A percentile compares a stretch with the other conserved stretches of the same genome.
These are phyloP conservation scores for Schizopora paradoxa DNA, from an alignment of 1,284 basidiomycete genomes.

Conservation along the genomic window DNA sequence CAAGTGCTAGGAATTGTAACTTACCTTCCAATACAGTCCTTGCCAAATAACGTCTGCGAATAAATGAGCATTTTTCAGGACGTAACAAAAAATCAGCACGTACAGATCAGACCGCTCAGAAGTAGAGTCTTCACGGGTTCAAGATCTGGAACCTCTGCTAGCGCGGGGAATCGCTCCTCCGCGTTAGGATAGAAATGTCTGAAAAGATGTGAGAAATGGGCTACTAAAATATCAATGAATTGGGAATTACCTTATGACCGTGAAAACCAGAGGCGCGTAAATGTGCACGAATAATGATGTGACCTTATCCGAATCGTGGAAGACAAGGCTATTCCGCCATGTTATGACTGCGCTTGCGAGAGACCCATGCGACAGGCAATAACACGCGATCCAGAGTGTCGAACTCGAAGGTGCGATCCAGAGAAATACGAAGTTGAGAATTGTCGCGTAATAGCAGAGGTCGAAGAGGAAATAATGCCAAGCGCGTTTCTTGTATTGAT, in stretches of 20 bases:
- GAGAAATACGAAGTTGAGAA: conserved; percentile 85
- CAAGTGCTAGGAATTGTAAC: conserved; percentile 14
- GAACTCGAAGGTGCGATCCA: conserved; percentile 77
- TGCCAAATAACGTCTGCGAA: conserved; percentile 81
- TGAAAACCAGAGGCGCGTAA: conserved; percentile 82
- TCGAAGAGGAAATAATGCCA: conserved; percentile 96
- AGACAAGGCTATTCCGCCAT: conserved; percentile 95
- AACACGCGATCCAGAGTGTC: conserved; percentile 78
- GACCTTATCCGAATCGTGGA: conserved; percentile 91
- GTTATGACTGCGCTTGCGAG: conserved; percentile 92
- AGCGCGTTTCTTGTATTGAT: conserved; percentile 79
- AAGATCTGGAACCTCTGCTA: conserved; percentile 58
- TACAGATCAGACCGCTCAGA: conserved; percentile 71
- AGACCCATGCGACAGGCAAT: conserved; percentile 83
- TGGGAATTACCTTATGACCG: conserved; percentile 71
- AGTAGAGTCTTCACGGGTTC: conserved; percentile 58
- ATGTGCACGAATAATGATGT: conserved; percentile 89
- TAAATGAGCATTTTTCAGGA: conserved; percentile 15
- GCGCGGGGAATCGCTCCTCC: conserved; percentile 75
- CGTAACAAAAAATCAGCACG: conserved; percentile 26
- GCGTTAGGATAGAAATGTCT: conserved; percentile 83
- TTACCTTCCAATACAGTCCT: conserved; percentile 82
- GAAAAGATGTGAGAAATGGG: conserved; percentile 17
- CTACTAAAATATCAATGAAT: conserved; percentile 10
- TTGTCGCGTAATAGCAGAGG: conserved; percentile 85